Conservation (phyloP, 768 basidiomycete genomes). For the Phylloporus sp. region DNA sequence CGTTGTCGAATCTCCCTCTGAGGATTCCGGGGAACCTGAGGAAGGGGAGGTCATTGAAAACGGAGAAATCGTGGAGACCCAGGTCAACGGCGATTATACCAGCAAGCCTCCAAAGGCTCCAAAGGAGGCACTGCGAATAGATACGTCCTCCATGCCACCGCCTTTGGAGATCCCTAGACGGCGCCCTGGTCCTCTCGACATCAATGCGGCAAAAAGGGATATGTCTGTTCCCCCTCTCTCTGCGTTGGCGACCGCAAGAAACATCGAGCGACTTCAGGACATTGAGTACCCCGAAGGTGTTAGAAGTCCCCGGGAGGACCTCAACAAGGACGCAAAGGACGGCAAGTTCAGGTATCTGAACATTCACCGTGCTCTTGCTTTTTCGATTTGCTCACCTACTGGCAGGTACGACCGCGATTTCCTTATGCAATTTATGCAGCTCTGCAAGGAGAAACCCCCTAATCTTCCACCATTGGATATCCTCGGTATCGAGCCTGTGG, state of each 20-base stretch:
- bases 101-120: conserved; percentile 34
- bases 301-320: conserved; percentile 74
- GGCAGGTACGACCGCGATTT: conserved; percentile 93
- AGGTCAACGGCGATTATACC: conserved; percentile 34
- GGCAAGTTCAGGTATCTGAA: conserved; percentile 77
- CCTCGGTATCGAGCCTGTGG: conserved; percentile 81
- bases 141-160: conserved; percentile 45
- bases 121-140: conserved; percentile 61
- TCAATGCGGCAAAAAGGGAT: conserved; percentile 47
- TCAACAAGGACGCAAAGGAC: conserved; percentile 77
- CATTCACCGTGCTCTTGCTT: not conserved
- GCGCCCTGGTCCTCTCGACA: conserved; percentile 71
- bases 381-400: conserved; percentile 6
- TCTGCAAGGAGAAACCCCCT: conserved; percentile 95
- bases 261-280: conserved; percentile 75
- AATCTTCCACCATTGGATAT: conserved; percentile 83
- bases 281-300: conserved; percentile 82
- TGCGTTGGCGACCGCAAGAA: conserved; percentile 73
- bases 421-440: conserved; percentile 90
- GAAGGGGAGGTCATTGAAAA: conserved; percentile 34
- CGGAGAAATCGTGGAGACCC: conserved; percentile 26
- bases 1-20: conserved; percentile 33
- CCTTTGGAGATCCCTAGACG: conserved; percentile 37
- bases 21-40: conserved; percentile 45
- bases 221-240: conserved; percentile 37